These are phyloP conservation scores for Colletotrichum incanum DNA, from an alignment of 2,329 filamentous ascomycete genomes.

Conservation along the genomic window DNA sequence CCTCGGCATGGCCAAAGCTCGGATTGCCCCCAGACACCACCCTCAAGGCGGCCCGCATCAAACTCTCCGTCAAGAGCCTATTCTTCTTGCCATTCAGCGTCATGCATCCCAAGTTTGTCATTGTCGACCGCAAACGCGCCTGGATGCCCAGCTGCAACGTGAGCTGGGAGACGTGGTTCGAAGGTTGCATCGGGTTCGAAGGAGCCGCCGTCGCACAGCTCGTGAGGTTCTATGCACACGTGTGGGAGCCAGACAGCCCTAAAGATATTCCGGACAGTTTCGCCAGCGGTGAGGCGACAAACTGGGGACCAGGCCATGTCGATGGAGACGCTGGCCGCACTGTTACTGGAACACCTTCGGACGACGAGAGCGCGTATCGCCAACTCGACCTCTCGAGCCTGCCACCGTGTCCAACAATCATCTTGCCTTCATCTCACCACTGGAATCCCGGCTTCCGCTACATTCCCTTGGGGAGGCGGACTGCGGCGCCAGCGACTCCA, in stretches of 20 bases:
- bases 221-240: conserved; percentile 75
- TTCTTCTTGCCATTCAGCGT: conserved; percentile 87
- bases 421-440: conserved; percentile 83
- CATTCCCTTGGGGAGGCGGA: conserved; percentile 68
- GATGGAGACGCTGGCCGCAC: conserved; percentile 10
- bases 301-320: neutral
- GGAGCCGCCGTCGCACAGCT: conserved; percentile 76
- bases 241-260: conserved; percentile 69
- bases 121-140: conserved; percentile 77
- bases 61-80: conserved; percentile 81
- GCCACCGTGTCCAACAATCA: conserved; percentile 66
- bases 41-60: conserved; percentile 71
- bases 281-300: conserved; percentile 9
- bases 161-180: conserved; percentile 91
- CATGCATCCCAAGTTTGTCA: conserved; percentile 89
- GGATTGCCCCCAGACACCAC: conserved; percentile 72
- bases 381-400: conserved; percentile 38
- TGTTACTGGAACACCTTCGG: neutral
- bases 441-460: conserved; percentile 76
- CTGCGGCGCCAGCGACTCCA: conserved; percentile 73
- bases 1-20: conserved; percentile 73
- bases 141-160: conserved; percentile 87
- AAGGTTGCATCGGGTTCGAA: conserved; percentile 79
- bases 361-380: conserved; percentile 36
- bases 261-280: conserved; percentile 15